Evolutionary conservation across 768 basidiomycete genomes (phyloP).

Genomic region (Boletus vermiculosoides): DNA sequence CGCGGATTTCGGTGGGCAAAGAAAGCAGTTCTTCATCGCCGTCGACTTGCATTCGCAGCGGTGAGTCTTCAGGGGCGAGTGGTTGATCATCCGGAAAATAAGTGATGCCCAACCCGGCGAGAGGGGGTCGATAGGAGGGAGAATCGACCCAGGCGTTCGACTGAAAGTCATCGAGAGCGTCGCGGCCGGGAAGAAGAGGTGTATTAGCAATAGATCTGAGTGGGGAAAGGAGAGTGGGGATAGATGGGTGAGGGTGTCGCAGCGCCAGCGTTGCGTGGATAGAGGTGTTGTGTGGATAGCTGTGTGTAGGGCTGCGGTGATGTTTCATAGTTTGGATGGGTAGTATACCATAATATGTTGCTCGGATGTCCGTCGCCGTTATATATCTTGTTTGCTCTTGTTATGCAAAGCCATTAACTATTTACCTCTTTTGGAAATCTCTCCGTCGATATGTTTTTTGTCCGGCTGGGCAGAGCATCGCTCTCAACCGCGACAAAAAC

Average conservation of each 20-base stretch:
- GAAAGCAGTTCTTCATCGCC: background rate
- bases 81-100: constrained; percentile 2
- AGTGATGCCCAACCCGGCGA: constrained; percentile 31
- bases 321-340: constrained; percentile 25
- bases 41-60: constrained; percentile 8
- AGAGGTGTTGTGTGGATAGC: constrained; percentile 16
- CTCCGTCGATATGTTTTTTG: constrained; percentile 14
- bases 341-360: background rate
- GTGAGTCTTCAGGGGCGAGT: background rate
- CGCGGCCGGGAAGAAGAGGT: background rate
- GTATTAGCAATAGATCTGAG: constrained; percentile 15
- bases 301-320: constrained; percentile 23
- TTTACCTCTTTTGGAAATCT: constrained; percentile 17
- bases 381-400: constrained; percentile 22
- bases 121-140: constrained; percentile 11
- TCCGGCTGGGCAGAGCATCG: background rate
- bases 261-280: constrained; percentile 32
- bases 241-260: constrained; percentile 20
- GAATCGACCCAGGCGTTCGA: constrained; percentile 28
- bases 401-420: constrained; percentile 20
- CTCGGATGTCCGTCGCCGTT: no score
- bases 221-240: constrained; percentile 32
- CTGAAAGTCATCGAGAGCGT: constrained; percentile 27
- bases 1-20: background rate
- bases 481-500: no score